Base-by-base conservation (phyloP, 2,329 filamentous ascomycete species). In the Exophiala bonariae region DNA sequence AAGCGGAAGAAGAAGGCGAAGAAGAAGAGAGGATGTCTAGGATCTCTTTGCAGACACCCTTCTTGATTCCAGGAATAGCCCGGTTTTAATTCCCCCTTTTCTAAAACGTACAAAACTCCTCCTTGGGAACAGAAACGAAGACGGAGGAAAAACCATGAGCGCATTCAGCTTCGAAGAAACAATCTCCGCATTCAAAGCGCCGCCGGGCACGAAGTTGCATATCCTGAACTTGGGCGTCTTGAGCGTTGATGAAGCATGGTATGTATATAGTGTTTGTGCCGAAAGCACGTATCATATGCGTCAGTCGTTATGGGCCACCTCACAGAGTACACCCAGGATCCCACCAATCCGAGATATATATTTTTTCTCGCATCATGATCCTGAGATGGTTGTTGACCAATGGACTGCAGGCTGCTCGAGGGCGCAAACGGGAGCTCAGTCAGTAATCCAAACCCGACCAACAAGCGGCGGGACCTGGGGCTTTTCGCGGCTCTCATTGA, bases 401-500 rank as follows among this genome's bases (percentile, higher is more conserved):
- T 31, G 9, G 28, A 31, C n/a, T n/a, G n/a, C n/a, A 31, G 28
- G 28, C 28, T 31, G n/a, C 28, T 31, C 28, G 28, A 9, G 9
- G 28, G 28, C 28, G 28, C n/a, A n/a, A 31, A 31, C 28, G 28
- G 28, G 9, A n/a, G 28, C 9, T 31, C 28, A 31, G 9, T n/a
- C 9, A 31, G 28, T n/a, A 9, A 31, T 9, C 28, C 28, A 31
- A 31, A 31, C n/a, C 28, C 28, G 28, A 31, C 28, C 9, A 89
- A 89, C n/a, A 91, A 96, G 66, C 80, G 93, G 47, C 80, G 92
- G 43, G 88, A 86, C 52, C 74, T 81, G 7, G 87, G 87, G 1
- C 83, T 95, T 62, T 92, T 96, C 63, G 56, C 50, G 31, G 48
- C 55, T 33, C 45, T 59, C 23, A 50, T 59, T 39, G 52, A 59